These are phyloP conservation scores for Inga leiocalycina DNA, from an alignment of 306 rosid species.

Conservation along the genomic window DNA sequence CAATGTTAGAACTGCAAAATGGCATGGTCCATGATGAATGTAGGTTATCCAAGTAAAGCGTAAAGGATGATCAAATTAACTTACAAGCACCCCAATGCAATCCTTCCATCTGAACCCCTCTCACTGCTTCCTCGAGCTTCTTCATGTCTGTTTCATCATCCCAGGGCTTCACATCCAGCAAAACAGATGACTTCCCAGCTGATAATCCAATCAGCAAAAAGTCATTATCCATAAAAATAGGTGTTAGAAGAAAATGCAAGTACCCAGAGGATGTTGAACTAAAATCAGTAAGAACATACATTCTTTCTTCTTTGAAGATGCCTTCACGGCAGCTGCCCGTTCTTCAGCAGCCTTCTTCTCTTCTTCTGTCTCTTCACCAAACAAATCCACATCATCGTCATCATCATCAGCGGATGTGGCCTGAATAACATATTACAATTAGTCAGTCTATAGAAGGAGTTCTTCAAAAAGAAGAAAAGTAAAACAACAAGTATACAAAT, in stretches of 20 bases:
- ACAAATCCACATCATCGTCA: slow-evolving; percentile 85
- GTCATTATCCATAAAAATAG: slow-evolving; percentile 6
- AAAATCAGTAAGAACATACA: slow-evolving; percentile 44
- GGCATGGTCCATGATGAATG: not conserved
- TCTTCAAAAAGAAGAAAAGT: not conserved
- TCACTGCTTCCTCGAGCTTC: slow-evolving; percentile 90
- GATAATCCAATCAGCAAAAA: slow-evolving; percentile 14
- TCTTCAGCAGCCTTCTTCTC: slow-evolving; percentile 98
- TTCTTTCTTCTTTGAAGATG: slow-evolving; percentile 87
- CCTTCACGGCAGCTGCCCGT: slow-evolving; percentile 84
- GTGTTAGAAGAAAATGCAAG: not conserved
- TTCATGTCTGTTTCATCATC: slow-evolving; percentile 99
- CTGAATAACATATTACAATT: slow-evolving; percentile 41
- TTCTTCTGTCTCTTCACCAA: slow-evolving; percentile 97
- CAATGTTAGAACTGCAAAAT: slow-evolving; percentile 20
- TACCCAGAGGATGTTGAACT: not conserved
- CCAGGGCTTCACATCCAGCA: slow-evolving; percentile 98
- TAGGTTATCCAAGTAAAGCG: not conserved
- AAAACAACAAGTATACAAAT: not conserved
- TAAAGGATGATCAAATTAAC: slow-evolving; percentile 28
- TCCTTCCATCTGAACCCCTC: slow-evolving; percentile 81
- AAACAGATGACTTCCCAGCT: slow-evolving; percentile 95
- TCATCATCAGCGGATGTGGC: slow-evolving; percentile 64
- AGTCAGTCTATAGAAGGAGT: not conserved
- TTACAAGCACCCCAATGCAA: slow-evolving; percentile 94